phyloP scores from a whole-genome alignment of 306 rosid genomes.

The Dryas drummondii region DNA sequence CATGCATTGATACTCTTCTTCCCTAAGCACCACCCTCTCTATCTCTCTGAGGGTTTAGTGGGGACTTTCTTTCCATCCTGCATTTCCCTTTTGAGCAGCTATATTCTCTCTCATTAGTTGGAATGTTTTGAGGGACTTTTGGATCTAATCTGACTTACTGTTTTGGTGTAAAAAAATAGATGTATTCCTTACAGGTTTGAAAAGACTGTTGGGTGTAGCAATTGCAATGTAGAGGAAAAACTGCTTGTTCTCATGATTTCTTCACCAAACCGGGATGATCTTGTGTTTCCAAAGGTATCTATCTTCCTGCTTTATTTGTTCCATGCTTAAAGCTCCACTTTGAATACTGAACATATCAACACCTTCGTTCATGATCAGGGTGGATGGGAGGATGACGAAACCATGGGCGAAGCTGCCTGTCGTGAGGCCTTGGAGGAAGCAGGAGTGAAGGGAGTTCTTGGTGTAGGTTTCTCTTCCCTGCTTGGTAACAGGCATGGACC shows the following conservation, averaged over 20 bases:
- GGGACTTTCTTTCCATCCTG: not conserved
- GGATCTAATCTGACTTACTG: conserved; percentile 14
- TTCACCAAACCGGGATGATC: conserved; percentile 36
- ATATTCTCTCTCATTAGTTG: not conserved
- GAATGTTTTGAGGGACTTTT: not conserved
- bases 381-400: conserved; percentile 43
- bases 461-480: conserved; percentile 30
- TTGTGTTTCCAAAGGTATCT: conserved; percentile 42
- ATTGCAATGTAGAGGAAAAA: conserved; percentile 17
- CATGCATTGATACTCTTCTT: not conserved
- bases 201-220: conserved; percentile 8
- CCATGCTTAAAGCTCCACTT: not conserved
- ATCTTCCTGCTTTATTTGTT: conserved; percentile 4
- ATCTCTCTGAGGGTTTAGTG: not conserved
- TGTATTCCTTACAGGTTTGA: conserved; percentile 38
- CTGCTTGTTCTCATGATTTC: conserved; percentile 44
- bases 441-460: conserved; percentile 35
- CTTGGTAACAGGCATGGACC: conserved; percentile 23
- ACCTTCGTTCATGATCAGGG: conserved; percentile 31
- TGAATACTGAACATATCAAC: not conserved
- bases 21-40: not conserved
- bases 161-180: conserved; percentile 15
- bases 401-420: conserved; percentile 33
- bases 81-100: not conserved
- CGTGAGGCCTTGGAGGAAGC: conserved; percentile 45